Percentiles rank a stretch among this genome's conserved stretches.
Conservation (phyloP, 2,329 filamentous ascomycete species). For the Aspergillus novoparasiticus region DNA sequence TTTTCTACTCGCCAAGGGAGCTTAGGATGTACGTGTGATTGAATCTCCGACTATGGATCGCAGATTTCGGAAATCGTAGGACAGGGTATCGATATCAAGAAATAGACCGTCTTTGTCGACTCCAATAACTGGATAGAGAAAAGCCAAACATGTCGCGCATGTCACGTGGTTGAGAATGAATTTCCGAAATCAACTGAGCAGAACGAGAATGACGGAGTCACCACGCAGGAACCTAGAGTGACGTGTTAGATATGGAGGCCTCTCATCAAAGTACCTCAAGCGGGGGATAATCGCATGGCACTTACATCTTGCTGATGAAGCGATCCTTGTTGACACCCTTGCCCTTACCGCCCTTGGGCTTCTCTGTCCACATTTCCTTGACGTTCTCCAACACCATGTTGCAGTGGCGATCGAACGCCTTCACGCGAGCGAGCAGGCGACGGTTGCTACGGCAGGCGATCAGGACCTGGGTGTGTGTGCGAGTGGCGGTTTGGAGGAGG, state of each 20-base stretch:
- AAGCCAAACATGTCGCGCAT: conserved; percentile 10
- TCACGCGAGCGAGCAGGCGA: conserved; percentile 94
- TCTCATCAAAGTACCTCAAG: neutral
- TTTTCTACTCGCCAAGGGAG: neutral
- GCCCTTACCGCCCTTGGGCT: conserved; percentile 81
- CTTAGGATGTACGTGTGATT: conserved; percentile 2
- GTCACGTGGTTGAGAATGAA: conserved; percentile 14
- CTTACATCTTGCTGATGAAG: conserved; percentile 95
- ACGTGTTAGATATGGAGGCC: neutral
- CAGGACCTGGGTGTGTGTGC: conserved; percentile 90
- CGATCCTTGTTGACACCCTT: conserved; percentile 98
- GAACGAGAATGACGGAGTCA: conserved; percentile 83
- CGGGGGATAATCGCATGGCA: conserved; percentile 22
- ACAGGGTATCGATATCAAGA: conserved; percentile 35
- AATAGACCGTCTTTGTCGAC: conserved; percentile 17
- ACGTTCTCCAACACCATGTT: conserved; percentile 99
- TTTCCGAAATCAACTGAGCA: conserved; percentile 66
- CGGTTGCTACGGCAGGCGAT: conserved; percentile 98
- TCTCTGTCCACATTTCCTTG: conserved; percentile 99
- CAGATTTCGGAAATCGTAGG: conserved; percentile 10
- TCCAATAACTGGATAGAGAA: conserved; percentile 10
- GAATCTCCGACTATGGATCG: neutral
- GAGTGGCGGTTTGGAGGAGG: conserved; percentile 94
- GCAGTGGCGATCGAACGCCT: conserved; percentile 98
- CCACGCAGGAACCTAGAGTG: conserved; percentile 74